Base-by-base conservation (phyloP, 1,139 yeast genomes). In the Magnusiomyces suaveolens region DNA sequence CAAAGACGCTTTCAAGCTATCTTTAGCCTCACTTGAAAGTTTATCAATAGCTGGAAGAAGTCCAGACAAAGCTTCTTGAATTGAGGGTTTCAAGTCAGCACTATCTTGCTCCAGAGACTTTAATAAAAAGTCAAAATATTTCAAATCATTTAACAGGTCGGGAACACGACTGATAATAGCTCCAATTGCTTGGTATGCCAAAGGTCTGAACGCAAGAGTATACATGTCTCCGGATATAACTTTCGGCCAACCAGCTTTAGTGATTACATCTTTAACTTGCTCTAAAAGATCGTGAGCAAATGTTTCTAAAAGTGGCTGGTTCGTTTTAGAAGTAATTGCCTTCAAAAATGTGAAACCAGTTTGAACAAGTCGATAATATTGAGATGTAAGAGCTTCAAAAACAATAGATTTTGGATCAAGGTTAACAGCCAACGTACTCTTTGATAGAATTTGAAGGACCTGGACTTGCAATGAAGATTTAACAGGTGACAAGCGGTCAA, bases 111-210 rank as follows among this genome's bases (percentile, higher is more conserved):
- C 79, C 46, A 90, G 69, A n/a, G 94, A 82, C 48, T 82, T 81
- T 60, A 90, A 81, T 33, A 92, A 69, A 63, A 88, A 88, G 51
- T 78, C 79, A 52, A 88, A 67, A 59, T 55, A 53, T 44, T 56
- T 50, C 20, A 54, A 48, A 46, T 60, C 63, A 2, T 54, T 60
- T 38, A 83, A 66, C 20, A 82, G 68, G 0, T 66, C 65, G 0
- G 82, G 76, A 33, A 77, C 75, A 23, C 80, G 73, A 54, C 76
- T 76, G 50, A 87, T 67, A 14, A 87, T 72, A 43, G 80, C 77
- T 1, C 95, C 92, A 49, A 89, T 69, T 0, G 94, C 82, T 65
- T 87, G 96, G 64, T 87, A 89, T 58, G 85, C 87, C 33, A 77
- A 71, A 62, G 79, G 76, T 60, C 95, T 76, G 58, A 81, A 77